Conservation (phyloP, 2,329 filamentous ascomycete species). For the Aureobasidium subglaciale region DNA sequence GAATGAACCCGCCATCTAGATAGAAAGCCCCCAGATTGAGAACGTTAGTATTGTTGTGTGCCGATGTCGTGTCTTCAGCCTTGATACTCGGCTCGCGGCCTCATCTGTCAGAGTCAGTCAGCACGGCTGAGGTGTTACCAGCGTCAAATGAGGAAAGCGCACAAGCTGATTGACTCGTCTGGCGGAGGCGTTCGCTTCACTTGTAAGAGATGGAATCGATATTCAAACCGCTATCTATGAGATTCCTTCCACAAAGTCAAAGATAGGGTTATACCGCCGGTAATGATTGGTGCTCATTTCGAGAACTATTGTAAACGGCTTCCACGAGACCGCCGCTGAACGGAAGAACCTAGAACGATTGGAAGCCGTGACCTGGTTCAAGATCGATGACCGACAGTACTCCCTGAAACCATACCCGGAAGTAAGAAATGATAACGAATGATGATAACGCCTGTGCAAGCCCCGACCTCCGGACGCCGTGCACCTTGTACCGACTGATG, state of each 20-base stretch:
- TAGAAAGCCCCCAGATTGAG: background rate
- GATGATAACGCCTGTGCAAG: background rate
- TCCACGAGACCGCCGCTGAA: background rate
- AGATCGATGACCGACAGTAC: background rate
- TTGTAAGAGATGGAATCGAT: background rate
- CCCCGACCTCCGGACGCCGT: background rate
- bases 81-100: background rate
- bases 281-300: background rate
- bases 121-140: background rate
- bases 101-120: background rate
- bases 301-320: background rate
- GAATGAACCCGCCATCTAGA: background rate
- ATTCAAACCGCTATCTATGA: background rate
- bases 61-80: background rate
- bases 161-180: background rate
- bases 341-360: constrained; percentile 3
- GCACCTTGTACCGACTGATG: background rate
- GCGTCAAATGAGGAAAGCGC: background rate
- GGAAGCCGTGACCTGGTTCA: background rate
- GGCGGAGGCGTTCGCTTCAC: background rate
- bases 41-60: background rate
- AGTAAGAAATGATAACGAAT: background rate
- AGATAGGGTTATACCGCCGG: background rate
- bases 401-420: background rate
- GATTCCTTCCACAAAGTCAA: background rate